A percentile compares a stretch with the other conserved stretches of the same genome.
Conservation (phyloP, 352 stramenopile species). For the Hyaloperonospora arabidopsidis region DNA sequence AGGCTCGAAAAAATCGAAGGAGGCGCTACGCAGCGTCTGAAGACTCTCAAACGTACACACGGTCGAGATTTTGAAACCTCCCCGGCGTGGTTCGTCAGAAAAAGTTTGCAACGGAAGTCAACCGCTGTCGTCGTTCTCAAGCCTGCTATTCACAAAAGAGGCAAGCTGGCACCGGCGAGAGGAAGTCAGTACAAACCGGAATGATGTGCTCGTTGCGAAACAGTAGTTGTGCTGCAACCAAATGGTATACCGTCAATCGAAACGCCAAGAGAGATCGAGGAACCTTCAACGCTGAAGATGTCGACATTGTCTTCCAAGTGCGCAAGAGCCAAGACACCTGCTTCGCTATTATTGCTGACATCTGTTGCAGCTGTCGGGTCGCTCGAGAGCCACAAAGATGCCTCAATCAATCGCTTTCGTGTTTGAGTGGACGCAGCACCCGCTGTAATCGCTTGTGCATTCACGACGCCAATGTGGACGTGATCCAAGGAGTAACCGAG, state of each 20-base stretch:
- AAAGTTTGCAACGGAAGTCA: conserved; percentile 1
- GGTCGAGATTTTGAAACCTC: conserved; percentile 27
- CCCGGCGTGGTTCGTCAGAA: conserved; percentile 36
- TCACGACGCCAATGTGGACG: too few relatives aligned
- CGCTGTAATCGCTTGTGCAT: conserved; percentile 3
- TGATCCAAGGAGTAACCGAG: too few relatives aligned
- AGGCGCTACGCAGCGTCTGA: conserved; percentile 41
- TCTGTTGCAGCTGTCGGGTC: conserved; percentile 13
- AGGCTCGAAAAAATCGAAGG: conserved; percentile 25
- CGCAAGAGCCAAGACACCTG: conserved; percentile 5
- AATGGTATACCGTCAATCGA: background rate
- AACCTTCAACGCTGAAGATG: background rate
- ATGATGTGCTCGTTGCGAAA: background rate
- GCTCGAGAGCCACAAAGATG: background rate
- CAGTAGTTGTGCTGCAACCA: background rate
- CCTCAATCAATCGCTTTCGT: background rate
- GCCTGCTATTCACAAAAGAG: background rate
- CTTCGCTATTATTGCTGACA: conserved; percentile 24
- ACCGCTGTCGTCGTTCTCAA: background rate
- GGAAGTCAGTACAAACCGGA: conserved; percentile 2
- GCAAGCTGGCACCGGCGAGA: conserved; percentile 2
- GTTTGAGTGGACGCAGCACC: conserved; percentile 5
- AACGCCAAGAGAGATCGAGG: conserved; percentile 1
- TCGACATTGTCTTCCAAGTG: conserved; percentile 4
- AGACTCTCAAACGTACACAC: conserved; percentile 50